phyloP scores from a whole-genome alignment of 306 rosid species.

The Boehmeria nivea region DNA sequence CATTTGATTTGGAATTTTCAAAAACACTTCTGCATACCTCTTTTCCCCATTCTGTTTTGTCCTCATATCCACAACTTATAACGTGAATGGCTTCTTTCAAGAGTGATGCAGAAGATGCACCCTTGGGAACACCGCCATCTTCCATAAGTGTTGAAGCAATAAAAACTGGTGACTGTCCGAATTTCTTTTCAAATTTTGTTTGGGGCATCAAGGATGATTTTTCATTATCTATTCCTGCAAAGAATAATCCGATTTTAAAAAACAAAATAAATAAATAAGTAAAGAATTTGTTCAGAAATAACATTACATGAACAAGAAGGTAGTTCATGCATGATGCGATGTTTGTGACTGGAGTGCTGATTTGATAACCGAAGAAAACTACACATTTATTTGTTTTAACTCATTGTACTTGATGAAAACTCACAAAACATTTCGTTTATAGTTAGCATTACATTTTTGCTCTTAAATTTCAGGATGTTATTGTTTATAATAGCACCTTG shows the following conservation, averaged over 20 bases:
- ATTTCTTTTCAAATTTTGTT: conserved; percentile 76
- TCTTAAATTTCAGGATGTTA: not conserved
- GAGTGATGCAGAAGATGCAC: conserved; percentile 64
- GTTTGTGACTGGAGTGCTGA: no score
- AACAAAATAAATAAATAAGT: conserved; percentile 11
- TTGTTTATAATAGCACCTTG: not conserved
- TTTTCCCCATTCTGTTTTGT: conserved; percentile 93
- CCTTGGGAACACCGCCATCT: conserved; percentile 70
- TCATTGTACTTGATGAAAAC: not conserved
- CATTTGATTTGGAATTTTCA: not conserved
- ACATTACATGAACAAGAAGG: not conserved
- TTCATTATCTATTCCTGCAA: conserved; percentile 67
- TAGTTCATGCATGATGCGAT: no score
- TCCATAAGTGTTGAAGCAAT: conserved; percentile 69
- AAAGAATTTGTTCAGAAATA: not conserved
- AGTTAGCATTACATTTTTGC: not conserved
- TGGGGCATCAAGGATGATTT: conserved; percentile 62
- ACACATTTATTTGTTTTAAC: not conserved
- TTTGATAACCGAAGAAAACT: not conserved
- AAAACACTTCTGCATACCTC: conserved; percentile 42
- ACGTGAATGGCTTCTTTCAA: conserved; percentile 95
- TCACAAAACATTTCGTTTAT: not conserved
- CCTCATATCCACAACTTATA: conserved; percentile 92
- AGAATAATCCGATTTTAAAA: conserved; percentile 5
- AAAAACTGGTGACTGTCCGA: conserved; percentile 74